phyloP scores from a whole-genome alignment of 73 alveolate genomes.

The Symbiodinium natans region DNA sequence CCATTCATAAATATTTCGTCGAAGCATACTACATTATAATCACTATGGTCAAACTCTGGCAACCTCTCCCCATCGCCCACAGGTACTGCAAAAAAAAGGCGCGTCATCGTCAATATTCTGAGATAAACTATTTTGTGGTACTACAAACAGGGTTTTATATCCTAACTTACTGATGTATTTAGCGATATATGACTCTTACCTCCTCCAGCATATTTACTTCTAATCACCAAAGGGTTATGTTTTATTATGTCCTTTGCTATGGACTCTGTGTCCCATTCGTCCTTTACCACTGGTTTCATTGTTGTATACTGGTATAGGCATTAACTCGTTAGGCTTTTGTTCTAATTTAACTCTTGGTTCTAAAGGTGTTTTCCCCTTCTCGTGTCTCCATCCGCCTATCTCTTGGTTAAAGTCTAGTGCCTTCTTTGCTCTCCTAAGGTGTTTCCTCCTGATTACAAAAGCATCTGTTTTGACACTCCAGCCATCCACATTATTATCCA shows the following conservation, averaged over 20 bases:
- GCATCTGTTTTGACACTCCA: constrained; percentile 2
- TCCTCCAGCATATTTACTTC: not conserved
- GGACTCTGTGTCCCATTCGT: not conserved
- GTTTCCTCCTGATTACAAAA: not conserved
- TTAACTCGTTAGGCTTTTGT: too few relatives aligned
- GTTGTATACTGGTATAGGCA: too few relatives aligned
- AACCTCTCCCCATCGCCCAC: not conserved
- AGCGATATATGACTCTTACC: not conserved
- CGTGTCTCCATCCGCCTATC: too few relatives aligned
- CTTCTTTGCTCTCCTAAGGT: not conserved
- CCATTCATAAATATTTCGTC: not conserved
- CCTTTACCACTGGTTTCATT: not conserved
- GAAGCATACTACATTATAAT: not conserved
- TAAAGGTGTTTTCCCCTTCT: not conserved
- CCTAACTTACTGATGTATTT: not conserved
- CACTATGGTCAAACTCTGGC: not conserved
- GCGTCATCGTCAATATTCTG: constrained; percentile 5
- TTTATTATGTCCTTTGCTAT: not conserved
- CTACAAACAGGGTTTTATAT: not conserved
- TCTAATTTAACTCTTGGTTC: too few relatives aligned
- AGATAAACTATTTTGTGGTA: not conserved
- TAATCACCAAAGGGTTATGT: not conserved
- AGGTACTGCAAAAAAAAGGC: not conserved
- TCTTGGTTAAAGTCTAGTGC: not conserved
- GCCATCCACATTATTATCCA: not conserved